Conservation (phyloP, 1,284 basidiomycete species). For the Trichosporon ovoides region DNA sequence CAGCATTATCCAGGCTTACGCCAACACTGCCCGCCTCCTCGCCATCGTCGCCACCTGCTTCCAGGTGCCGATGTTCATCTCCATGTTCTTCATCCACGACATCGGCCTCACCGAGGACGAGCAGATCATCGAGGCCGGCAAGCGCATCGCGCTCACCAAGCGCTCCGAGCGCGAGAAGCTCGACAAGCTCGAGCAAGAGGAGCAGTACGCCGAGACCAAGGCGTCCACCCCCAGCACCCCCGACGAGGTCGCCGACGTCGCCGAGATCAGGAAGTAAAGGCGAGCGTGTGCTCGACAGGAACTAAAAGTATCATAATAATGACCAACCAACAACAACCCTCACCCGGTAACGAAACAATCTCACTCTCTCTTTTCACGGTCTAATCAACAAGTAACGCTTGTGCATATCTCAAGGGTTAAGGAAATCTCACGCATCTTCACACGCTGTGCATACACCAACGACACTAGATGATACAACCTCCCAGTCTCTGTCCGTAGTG, state of each 20-base stretch:
- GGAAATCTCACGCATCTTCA: too few species aligned
- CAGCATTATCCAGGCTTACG: constrained; percentile 14
- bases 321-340: too few species aligned
- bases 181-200: background rate
- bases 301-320: too few species aligned
- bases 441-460: too few species aligned
- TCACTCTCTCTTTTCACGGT: too few species aligned
- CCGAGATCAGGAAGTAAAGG: background rate
- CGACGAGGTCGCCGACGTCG: background rate
- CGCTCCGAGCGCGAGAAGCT: background rate
- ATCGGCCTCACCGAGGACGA: constrained; percentile 16
- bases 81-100: constrained; percentile 20
- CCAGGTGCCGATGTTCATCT: constrained; percentile 21
- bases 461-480: too few species aligned
- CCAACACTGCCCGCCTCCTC: constrained; percentile 18
- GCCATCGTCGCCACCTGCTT: constrained; percentile 20
- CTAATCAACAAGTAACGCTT: too few species aligned
- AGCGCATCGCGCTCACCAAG: constrained; percentile 7
- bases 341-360: too few species aligned
- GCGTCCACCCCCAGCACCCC: background rate
- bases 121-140: constrained; percentile 16
- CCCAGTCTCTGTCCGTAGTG: too few species aligned
- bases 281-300: too few species aligned
- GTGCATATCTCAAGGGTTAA: too few species aligned
- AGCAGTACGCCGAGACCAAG: background rate